Evolutionary conservation across 129 eudicot genomes (phyloP).

Genomic region (Kitagawia praeruptora): DNA sequence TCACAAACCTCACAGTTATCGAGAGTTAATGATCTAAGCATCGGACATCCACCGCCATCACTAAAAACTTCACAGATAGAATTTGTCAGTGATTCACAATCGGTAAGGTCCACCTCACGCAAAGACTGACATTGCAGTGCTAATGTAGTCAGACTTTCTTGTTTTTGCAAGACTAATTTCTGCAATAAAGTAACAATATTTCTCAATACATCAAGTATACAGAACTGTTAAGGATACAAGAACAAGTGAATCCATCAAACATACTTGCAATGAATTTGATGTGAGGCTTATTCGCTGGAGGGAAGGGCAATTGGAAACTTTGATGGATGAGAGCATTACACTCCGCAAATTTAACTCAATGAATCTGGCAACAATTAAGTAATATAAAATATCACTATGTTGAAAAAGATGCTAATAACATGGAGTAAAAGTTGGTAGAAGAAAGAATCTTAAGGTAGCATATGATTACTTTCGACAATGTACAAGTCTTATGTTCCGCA

Average conservation of each 20-base stretch:
- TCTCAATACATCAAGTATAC: not conserved
- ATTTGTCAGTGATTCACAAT: constrained; percentile 81
- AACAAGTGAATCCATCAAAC: constrained; percentile 11
- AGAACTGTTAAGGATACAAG: not conserved
- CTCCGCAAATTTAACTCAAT: constrained; percentile 63
- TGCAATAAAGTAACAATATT: constrained; percentile 29
- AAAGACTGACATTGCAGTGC: constrained; percentile 63
- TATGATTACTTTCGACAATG: constrained; percentile 81
- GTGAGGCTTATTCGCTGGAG: constrained; percentile 76
- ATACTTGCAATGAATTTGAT: constrained; percentile 71
- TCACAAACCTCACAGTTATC: constrained; percentile 81
- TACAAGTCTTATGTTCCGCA: constrained; percentile 76
- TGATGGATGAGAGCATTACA: constrained; percentile 53
- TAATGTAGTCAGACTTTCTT: constrained; percentile 87
- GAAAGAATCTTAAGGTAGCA: constrained; percentile 4
- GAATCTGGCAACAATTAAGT: constrained; percentile 41
- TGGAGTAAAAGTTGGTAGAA: not conserved
- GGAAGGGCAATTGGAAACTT: constrained; percentile 76
- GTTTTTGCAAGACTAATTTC: constrained; percentile 87
- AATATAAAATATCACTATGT: constrained; percentile 11
- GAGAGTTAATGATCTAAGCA: constrained; percentile 65
- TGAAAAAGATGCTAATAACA: not conserved
- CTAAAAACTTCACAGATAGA: constrained; percentile 84
- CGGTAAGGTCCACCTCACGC: constrained; percentile 85
- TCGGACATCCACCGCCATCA: constrained; percentile 91